These are phyloP conservation scores for Phytopythium sindhum DNA, from an alignment of 352 stramenopile species.

Conservation along the genomic window DNA sequence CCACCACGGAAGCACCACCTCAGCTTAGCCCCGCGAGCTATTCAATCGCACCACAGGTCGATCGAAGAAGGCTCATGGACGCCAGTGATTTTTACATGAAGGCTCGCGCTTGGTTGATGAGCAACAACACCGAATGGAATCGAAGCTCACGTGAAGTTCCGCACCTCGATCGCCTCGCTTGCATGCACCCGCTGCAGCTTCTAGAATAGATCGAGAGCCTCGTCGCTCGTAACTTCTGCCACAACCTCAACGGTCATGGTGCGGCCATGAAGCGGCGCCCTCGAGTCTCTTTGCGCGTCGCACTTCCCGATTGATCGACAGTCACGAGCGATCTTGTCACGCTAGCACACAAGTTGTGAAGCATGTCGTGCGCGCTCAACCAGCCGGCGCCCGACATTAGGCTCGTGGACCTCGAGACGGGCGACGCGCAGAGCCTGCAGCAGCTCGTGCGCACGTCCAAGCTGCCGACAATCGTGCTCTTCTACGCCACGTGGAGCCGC, in stretches of 20 bases:
- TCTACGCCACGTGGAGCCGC: constrained; percentile 67
- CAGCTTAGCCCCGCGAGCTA: background rate
- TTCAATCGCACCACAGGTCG: background rate
- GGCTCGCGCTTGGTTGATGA: background rate
- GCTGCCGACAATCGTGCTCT: constrained; percentile 44
- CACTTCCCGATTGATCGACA: background rate
- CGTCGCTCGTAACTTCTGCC: background rate
- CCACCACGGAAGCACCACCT: background rate
- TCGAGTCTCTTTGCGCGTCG: background rate
- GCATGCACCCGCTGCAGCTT: too few species aligned
- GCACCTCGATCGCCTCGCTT: too few species aligned
- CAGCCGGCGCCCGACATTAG: constrained; percentile 37
- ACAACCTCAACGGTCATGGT: background rate
- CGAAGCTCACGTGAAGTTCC: too few species aligned
- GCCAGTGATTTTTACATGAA: background rate
- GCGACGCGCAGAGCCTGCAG: constrained; percentile 28
- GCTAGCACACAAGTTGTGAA: background rate
- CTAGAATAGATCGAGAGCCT: background rate
- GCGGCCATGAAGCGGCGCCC: background rate
- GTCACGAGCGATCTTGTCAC: background rate
- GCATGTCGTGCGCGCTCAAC: constrained; percentile 52
- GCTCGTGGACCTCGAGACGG: constrained; percentile 52
- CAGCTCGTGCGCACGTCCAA: constrained; percentile 30
- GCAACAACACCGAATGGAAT: background rate
- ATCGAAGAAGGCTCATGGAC: background rate